A percentile compares a stretch with the other conserved stretches of the same genome.
These are phyloP conservation scores for Exophiala bonariae DNA, from an alignment of 2,329 filamentous ascomycete species.

Conservation along the genomic window DNA sequence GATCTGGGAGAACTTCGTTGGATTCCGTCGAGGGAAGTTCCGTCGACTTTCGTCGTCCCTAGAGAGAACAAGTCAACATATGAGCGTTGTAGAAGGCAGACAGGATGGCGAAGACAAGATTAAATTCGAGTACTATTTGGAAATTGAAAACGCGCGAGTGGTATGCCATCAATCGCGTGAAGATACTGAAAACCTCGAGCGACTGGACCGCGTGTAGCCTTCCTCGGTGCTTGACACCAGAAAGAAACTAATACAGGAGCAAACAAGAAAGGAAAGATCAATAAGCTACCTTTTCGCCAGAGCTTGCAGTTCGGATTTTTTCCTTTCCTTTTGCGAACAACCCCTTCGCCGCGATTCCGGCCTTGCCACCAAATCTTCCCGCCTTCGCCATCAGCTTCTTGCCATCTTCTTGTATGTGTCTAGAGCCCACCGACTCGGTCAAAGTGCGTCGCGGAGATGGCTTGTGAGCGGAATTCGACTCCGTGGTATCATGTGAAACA, in stretches of 20 bases:
- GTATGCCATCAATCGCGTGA: too few species aligned
- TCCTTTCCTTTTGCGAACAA: constrained; percentile 87
- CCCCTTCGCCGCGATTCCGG: constrained; percentile 81
- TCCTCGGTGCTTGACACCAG: constrained; percentile 6
- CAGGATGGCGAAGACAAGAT: constrained; percentile 12
- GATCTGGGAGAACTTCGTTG: constrained; percentile 8
- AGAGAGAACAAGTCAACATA: constrained; percentile 24
- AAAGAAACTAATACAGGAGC: neutral
- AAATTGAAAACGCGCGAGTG: constrained; percentile 5
- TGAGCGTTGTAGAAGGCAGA: neutral
- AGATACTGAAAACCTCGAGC: too few species aligned
- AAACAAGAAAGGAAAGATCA: constrained; percentile 49
- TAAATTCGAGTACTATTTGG: constrained; percentile 24
- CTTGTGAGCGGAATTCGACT: constrained; percentile 10
- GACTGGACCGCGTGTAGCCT: neutral
- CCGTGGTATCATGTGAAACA: constrained; percentile 14
- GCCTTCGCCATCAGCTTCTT: constrained; percentile 87
- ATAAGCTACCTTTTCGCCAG: constrained; percentile 81
- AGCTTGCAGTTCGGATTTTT: constrained; percentile 67
- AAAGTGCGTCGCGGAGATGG: constrained; percentile 17
- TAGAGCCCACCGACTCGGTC: constrained; percentile 26
- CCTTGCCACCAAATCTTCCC: constrained; percentile 67
- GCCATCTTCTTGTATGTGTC: constrained; percentile 75
- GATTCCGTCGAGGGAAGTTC: constrained; percentile 12
- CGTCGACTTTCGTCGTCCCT: constrained; percentile 23